Percentiles rank a stretch among this genome's conserved stretches.
phyloP scores from a whole-genome alignment of 208 protist genomes.

The Trypanosoma theileri region DNA sequence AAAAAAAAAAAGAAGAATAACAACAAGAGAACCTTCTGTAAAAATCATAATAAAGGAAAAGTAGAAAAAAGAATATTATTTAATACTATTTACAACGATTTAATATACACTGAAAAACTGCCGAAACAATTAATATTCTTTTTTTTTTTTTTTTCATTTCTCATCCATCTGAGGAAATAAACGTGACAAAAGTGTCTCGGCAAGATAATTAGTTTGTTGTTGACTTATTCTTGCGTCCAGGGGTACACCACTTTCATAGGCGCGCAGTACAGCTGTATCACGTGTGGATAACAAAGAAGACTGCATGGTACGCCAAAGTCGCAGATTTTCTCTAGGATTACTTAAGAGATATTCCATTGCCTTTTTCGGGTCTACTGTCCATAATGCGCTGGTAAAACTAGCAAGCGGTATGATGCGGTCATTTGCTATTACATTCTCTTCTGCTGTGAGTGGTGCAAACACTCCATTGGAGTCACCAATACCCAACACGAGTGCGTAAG shows the following conservation, averaged over 20 bases:
- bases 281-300: constrained; percentile 81
- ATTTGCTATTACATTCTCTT: constrained; percentile 31
- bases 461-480: constrained; percentile 37
- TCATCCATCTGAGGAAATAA: constrained; percentile 26
- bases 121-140: background rate
- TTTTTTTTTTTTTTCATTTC: constrained; percentile 1
- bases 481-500: constrained; percentile 41
- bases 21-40: no score
- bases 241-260: constrained; percentile 40
- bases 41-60: no score
- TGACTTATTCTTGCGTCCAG: constrained; percentile 71
- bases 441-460: constrained; percentile 29
- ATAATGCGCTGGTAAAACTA: constrained; percentile 65
- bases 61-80: no score
- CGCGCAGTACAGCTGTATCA: constrained; percentile 62
- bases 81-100: background rate
- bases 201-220: constrained; percentile 65
- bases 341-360: constrained; percentile 44
- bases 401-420: constrained; percentile 45
- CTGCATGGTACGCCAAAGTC: constrained; percentile 83
- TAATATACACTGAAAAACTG: no score
- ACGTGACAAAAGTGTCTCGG: constrained; percentile 66
- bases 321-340: constrained; percentile 40
- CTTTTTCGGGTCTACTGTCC: constrained; percentile 51
- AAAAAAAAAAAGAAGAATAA: background rate